Base-by-base conservation (phyloP, 306 rosid species). In the Lablab purpureus region DNA sequence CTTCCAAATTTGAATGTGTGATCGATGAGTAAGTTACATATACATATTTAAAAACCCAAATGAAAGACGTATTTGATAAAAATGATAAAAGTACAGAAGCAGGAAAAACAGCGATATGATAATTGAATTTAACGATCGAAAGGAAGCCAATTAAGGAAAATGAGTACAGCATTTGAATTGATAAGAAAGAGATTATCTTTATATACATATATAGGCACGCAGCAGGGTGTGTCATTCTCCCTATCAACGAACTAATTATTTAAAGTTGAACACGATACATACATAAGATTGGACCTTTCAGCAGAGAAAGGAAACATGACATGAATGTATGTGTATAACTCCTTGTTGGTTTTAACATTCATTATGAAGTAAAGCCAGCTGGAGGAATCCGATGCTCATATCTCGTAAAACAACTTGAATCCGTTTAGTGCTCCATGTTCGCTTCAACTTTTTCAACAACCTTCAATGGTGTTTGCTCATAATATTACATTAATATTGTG, bases 331-430 rank as follows among this genome's bases (percentile, higher is more conserved):
- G 73, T 41, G 54, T 6, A 67, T 67, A 19, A 41, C 72, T 11
- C 5, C 6, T 66, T 34, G 70, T 65, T 19, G 71, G 54, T 67
- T 40, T 66, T 40, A 66, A 21, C 11, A 28, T 19, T 40, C 52
- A 40, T 66, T 67, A 67, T 67, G 54, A 40, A 67, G 52, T 17
- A 67, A 67, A 67, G 55, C 55, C 73, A 68, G 74, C 58, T 68
- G 58, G 56, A 25, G 23, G 74, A 46, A 68, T 68, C 74, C 41
- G 15, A 68, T 68, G 74, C 40, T 68, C 23, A 25, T 43, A 45
- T 43, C 22, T 25, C 40, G 7, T 68, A 45, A 10, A 41, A 67
- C 11, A 18, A 41, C 37, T 67, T 22, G 32, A 37, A 45, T 14
- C 36, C 37, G 25, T 15, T 68, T 67, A 67, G 71, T 66, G 51